These are phyloP conservation scores for Lagerstroemia speciosa DNA, from an alignment of 345 rosid genomes.

Conservation along the genomic window DNA sequence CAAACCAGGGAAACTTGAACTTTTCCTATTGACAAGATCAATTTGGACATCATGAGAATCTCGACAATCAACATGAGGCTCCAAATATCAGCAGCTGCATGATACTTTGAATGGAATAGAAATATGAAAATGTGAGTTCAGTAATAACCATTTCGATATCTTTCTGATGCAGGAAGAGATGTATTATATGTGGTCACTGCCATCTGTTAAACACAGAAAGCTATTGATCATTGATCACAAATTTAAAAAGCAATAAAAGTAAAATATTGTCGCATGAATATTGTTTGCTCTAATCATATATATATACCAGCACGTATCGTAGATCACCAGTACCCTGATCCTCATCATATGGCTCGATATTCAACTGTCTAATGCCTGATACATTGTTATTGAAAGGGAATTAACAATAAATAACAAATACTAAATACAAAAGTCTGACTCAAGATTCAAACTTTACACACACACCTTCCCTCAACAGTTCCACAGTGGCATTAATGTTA, in stretches of 20 bases:
- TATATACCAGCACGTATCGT: slow-evolving; percentile 73
- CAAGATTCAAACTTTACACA: neutral
- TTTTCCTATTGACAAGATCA: slow-evolving; percentile 39
- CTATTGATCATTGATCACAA: neutral
- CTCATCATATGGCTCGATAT: slow-evolving; percentile 70
- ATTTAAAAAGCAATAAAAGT: slow-evolving; percentile 10
- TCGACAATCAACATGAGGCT: neutral
- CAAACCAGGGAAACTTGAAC: slow-evolving; percentile 86
- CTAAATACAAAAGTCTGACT: neutral
- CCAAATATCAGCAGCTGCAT: neutral
- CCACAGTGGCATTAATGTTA: slow-evolving; percentile 71
- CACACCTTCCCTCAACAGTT: slow-evolving; percentile 65
- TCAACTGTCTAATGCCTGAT: slow-evolving; percentile 58
- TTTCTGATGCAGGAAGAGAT: slow-evolving; percentile 60
- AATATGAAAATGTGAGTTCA: neutral
- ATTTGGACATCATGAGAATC: neutral
- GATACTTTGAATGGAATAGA: neutral
- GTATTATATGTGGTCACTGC: slow-evolving; percentile 84
- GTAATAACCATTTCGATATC: slow-evolving; percentile 67
- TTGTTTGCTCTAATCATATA: neutral
- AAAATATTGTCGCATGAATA: neutral
- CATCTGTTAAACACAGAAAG: slow-evolving; percentile 42
- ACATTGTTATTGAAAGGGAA: neutral
- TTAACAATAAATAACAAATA: neutral
- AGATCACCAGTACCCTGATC: slow-evolving; percentile 77